Conservation (phyloP, 257 asterid genomes). For the Galeopsis tetrahit region DNA sequence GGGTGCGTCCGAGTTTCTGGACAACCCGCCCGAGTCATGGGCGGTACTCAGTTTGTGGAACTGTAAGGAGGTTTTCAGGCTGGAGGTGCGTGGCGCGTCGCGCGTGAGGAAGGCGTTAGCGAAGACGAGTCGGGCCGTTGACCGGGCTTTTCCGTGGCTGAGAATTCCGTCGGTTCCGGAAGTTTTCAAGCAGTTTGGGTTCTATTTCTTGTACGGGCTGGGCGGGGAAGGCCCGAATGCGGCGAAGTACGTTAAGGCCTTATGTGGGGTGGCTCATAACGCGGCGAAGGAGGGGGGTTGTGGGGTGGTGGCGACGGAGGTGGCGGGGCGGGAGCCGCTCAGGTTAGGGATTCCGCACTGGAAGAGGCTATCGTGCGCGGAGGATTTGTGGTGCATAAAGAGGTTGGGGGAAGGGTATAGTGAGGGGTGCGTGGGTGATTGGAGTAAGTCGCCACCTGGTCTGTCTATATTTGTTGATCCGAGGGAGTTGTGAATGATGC, state of each 20-base stretch:
- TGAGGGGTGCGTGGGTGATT: slow-evolving; percentile 72
- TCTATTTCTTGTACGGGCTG: slow-evolving; percentile 77
- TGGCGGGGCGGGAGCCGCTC: slow-evolving; percentile 62
- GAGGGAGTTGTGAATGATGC: slow-evolving; percentile 55
- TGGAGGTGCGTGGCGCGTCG: slow-evolving; percentile 92
- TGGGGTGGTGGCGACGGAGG: slow-evolving; percentile 87
- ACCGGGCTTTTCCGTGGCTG: slow-evolving; percentile 74
- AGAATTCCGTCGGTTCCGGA: slow-evolving; percentile 69
- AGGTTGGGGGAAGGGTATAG: slow-evolving; percentile 63
- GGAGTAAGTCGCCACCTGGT: slow-evolving; percentile 76
- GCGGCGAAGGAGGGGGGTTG: slow-evolving; percentile 57
- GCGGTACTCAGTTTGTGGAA: slow-evolving; percentile 89
- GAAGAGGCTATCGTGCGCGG: slow-evolving; percentile 78
- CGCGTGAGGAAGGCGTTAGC: slow-evolving; percentile 50
- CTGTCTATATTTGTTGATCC: slow-evolving; percentile 85
- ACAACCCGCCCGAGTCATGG: slow-evolving; percentile 76
- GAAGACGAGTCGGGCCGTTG: slow-evolving; percentile 57
- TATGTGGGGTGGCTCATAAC: slow-evolving; percentile 64
- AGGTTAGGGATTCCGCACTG: slow-evolving; percentile 69
- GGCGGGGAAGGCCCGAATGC: slow-evolving; percentile 77
- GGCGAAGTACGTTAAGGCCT: slow-evolving; percentile 31
- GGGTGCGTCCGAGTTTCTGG: slow-evolving; percentile 52
- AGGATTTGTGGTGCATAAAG: slow-evolving; percentile 84
- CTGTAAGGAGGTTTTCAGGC: slow-evolving; percentile 69
- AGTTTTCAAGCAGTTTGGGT: slow-evolving; percentile 72